Base-by-base conservation (phyloP, 176 grass and related monocot genomes). In the Juncus inflexus region DNA sequence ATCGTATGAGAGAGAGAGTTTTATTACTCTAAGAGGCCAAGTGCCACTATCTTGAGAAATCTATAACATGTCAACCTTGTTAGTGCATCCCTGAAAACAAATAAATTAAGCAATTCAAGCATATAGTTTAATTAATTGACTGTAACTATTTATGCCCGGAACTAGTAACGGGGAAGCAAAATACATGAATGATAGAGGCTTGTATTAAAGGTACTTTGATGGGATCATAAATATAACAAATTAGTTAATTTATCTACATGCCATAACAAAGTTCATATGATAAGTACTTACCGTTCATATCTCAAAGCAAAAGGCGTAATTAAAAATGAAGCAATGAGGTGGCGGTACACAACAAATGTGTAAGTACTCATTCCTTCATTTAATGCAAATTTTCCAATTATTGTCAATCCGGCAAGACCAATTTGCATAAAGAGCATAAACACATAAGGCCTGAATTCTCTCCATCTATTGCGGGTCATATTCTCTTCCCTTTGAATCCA, bases 261-360 rank as follows among this genome's bases (percentile, higher is more conserved):
- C 4, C 13, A 51, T 51, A 40, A 58, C 36, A 70, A 10, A 43
- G 11, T 37, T 39, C 43, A 58, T 2, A 43, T 12, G 58, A 58
- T 41, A 37, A 76, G 56, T 19, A 67, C 39, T 65, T 13, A 67
- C 62, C 74, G 57, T n/a, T 77, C 62, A 65, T 6, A 66, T 36
- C 38, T 45, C 51, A 64, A 63, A 77, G 62, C 74, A 61, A 77
- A 77, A 5, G 74, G 74, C 42, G 62, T 56, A 40, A 77, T 59
- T 19, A 77, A 11, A 9, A 77, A 10, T 37, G 63, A 13, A 4
- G 74, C 63, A 60, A 77, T 64, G 4, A 77, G 15, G 47, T 77
- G 74, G 35, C 63, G 50, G 12, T 77, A 77, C 36, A 77, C 74
- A 42, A 77, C 74, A 50, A 77, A 77, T 12, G 62, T 77, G 63